Conservation (phyloP, 2,329 filamentous ascomycete species). For the Aspergillus calidoustus region DNA sequence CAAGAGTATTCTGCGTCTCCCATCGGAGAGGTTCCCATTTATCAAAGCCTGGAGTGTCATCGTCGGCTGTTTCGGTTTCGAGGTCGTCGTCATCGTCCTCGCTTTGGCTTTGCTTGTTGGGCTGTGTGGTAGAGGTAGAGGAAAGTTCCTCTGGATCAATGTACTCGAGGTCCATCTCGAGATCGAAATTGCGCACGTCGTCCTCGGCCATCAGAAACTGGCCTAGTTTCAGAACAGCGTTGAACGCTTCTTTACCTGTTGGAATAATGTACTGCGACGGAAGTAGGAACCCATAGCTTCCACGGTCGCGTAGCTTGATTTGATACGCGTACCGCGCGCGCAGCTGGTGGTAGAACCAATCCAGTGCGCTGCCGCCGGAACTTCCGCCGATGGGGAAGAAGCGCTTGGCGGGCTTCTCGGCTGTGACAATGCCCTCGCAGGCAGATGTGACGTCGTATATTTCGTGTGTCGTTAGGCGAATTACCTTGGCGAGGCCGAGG, state of each 20-base stretch:
- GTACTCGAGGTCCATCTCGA: conserved; percentile 21
- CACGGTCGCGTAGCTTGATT: conserved; percentile 88
- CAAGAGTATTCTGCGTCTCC: conserved; percentile 17
- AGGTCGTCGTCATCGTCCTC: background rate
- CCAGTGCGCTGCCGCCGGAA: conserved; percentile 82
- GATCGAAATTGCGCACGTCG: conserved; percentile 19
- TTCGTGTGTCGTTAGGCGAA: conserved; percentile 78
- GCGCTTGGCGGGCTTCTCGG: conserved; percentile 28
- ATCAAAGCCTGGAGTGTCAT: background rate
- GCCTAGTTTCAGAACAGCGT: conserved; percentile 81
- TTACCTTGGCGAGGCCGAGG: conserved; percentile 84
- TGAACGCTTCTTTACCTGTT: conserved; percentile 84
- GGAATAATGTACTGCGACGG: conserved; percentile 86
- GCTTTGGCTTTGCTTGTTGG: background rate
- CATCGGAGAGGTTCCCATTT: conserved; percentile 17
- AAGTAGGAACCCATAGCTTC: conserved; percentile 90
- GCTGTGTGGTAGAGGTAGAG: background rate
- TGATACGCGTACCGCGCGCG: conserved; percentile 85
- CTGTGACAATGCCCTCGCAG: conserved; percentile 74
- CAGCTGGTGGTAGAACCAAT: conserved; percentile 94
- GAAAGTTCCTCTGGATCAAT: conserved; percentile 5
- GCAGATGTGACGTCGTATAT: conserved; percentile 79
- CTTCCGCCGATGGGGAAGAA: conserved; percentile 66
- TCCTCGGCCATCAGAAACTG: conserved; percentile 58
- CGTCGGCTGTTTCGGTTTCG: background rate